Evolutionary conservation across 1,284 basidiomycete species (phyloP).

Genomic region (Mycena sp.): DNA sequence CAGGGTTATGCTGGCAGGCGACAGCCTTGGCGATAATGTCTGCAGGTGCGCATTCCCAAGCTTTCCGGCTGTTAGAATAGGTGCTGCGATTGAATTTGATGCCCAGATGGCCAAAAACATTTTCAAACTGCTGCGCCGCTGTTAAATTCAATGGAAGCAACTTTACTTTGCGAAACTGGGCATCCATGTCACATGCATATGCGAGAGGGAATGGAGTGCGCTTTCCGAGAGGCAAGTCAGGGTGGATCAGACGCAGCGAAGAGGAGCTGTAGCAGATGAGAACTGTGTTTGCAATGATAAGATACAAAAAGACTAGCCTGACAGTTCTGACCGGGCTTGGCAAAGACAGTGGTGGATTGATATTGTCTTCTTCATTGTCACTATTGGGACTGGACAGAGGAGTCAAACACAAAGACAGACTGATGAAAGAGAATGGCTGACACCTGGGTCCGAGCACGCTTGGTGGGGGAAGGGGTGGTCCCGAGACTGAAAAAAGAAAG

Average conservation of each 20-base stretch:
- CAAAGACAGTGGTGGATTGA: neutral
- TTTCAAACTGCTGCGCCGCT: neutral
- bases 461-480: neutral
- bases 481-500: neutral
- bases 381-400: neutral
- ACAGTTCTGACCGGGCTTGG: neutral
- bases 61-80: conserved; percentile 2
- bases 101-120: neutral
- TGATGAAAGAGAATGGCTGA: neutral
- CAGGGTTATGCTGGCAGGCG: neutral
- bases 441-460: conserved; percentile 1
- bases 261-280: neutral
- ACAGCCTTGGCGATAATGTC: neutral
- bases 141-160: neutral
- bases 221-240: neutral
- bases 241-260: neutral
- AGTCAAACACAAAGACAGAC: neutral
- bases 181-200: conserved; percentile 11
- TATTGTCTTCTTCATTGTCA: neutral
- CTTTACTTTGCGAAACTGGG: neutral
- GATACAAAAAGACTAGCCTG: neutral
- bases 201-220: conserved; percentile 6
- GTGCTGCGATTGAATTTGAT: neutral
- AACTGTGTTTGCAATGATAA: no score
- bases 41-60: neutral